Evolutionary conservation across 2,329 filamentous ascomycete genomes (phyloP), one percentile per base, ranked within the genome.

Genomic region (Colletotrichum paranaense): DNA sequence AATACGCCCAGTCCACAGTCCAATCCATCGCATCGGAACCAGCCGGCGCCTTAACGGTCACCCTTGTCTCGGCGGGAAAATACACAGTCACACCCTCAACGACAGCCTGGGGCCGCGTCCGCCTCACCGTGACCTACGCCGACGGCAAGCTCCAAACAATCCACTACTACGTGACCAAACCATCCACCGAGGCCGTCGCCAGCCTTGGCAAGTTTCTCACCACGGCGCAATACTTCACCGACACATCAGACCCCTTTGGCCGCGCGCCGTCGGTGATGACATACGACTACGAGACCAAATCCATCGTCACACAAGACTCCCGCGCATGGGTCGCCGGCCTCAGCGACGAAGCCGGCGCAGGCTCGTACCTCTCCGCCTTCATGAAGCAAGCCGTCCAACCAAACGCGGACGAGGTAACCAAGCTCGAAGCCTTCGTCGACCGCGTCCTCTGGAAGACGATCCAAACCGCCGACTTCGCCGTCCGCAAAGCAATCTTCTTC

Each of bases 281-380:
- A 0, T 91, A 90, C 74, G 89, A 92, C 76, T 86, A 81, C 78
- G 89, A 85, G 79, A 84, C 75, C 2, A 78, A 78, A 5, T 75
- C 81, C 16, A 82, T 84, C 35, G 85, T 88, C 3, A 79, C 81
- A 26, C 86, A 87, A 60, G 86, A 88, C 53, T 72, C 82, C 1
- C 84, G 90, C 1, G 88, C 86, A 7, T 91, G 89, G 89, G 86
- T 91, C 9, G 85, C 89, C 1, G 89, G 90, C 0, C 82, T 92
- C 1, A 90, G 88, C 71, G 89, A 91, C 68, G 90, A 92, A 79
- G 89, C 83, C 0, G 89, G 90, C 1, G 87, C 87, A 0, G 89
- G 88, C 1, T 85, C 88, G 0, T 91, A 86, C 73, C 83, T 91
- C 1, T 87, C 89, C 0, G 86, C 87, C 0, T 80, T 85, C 1